Evolutionary conservation across 306 rosid species (phyloP).

Genomic region (Castanea crenata): DNA sequence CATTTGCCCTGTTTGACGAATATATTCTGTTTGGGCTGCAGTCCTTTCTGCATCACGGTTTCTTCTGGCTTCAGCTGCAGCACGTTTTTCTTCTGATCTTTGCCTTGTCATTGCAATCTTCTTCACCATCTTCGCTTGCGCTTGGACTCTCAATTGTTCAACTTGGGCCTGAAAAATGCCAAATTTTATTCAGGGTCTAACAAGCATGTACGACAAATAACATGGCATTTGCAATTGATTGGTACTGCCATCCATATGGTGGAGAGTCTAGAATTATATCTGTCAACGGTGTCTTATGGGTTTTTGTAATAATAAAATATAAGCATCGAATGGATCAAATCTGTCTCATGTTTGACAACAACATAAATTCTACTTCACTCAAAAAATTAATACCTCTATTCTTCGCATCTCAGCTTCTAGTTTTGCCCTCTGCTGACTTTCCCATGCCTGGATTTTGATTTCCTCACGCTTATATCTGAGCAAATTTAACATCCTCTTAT

Average conservation of each 20-base stretch:
- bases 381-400: conserved; percentile 57
- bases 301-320: neutral
- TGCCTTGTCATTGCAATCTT: conserved; percentile 84
- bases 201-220: neutral
- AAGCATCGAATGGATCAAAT: neutral
- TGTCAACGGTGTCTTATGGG: neutral
- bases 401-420: conserved; percentile 86
- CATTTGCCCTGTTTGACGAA: conserved; percentile 75
- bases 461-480: conserved; percentile 84
- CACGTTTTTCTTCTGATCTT: conserved; percentile 77
- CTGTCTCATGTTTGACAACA: neutral
- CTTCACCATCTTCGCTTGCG: conserved; percentile 77
- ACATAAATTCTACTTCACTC: too few species aligned
- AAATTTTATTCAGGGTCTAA: neutral
- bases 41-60: conserved; percentile 69
- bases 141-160: conserved; percentile 81
- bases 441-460: conserved; percentile 96
- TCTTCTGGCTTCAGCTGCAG: conserved; percentile 67
- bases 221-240: neutral
- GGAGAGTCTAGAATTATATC: neutral
- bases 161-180: conserved; percentile 60
- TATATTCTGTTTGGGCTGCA: conserved; percentile 67
- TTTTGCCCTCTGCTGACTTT: conserved; percentile 76
- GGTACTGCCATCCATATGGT: neutral
- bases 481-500: conserved; percentile 15